Evolutionary conservation across 1,139 yeast species (phyloP).

Genomic region (Suhomyces bolitotheri): DNA sequence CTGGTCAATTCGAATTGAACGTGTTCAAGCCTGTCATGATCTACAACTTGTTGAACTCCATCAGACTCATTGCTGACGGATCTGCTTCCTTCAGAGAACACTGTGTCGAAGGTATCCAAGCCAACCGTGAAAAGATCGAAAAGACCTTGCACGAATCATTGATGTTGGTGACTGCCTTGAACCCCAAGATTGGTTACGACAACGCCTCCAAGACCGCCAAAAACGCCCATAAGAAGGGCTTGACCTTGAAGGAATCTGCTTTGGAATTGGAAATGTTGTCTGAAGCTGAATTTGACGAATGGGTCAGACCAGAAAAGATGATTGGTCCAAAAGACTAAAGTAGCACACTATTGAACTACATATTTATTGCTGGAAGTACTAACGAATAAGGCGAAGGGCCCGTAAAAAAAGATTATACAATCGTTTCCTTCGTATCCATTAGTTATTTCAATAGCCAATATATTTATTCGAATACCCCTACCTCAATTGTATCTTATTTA

Average conservation of each 20-base stretch:
- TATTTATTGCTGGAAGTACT: neutral
- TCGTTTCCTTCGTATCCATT: neutral
- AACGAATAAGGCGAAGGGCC: no score
- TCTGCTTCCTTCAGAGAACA: constrained; percentile 21
- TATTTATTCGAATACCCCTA: no score
- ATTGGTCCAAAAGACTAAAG: constrained; percentile 20
- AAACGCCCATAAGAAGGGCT: constrained; percentile 26
- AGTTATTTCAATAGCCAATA: neutral
- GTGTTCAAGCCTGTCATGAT: constrained; percentile 26
- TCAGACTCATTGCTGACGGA: constrained; percentile 23
- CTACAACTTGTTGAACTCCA: constrained; percentile 21
- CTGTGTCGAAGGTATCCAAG: constrained; percentile 23
- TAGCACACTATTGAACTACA: neutral
- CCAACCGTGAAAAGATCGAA: constrained; percentile 22
- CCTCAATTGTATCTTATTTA: no score
- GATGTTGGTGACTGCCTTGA: constrained; percentile 26
- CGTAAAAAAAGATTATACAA: no score
- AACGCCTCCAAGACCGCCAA: constrained; percentile 25
- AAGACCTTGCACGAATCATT: constrained; percentile 23
- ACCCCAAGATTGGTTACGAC: constrained; percentile 26
- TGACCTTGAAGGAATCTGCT: constrained; percentile 23
- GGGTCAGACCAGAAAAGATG: constrained; percentile 26
- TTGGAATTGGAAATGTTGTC: constrained; percentile 23
- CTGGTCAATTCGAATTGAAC: constrained; percentile 25
- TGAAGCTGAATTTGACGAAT: constrained; percentile 20